These are phyloP conservation scores for Paecilomyces sp. DNA, from an alignment of 2,329 filamentous ascomycete species.

Conservation along the genomic window DNA sequence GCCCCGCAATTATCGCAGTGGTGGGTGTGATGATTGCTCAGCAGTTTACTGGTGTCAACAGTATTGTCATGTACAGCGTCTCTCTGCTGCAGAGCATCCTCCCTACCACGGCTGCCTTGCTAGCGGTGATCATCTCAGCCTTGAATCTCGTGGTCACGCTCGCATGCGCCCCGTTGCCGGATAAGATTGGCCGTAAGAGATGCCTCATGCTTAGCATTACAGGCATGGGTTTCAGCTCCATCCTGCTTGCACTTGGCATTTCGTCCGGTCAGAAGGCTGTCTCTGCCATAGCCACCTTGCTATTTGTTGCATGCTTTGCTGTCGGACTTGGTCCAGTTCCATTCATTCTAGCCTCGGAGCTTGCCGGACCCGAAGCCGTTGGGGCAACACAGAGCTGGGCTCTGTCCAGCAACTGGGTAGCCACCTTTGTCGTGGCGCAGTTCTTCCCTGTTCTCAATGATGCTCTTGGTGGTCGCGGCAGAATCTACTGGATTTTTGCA, in stretches of 20 bases:
- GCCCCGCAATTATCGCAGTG: constrained; percentile 71
- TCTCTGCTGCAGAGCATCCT: constrained; percentile 76
- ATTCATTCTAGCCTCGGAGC: constrained; percentile 86
- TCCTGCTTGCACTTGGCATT: constrained; percentile 75
- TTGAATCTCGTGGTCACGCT: constrained; percentile 81
- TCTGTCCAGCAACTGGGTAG: constrained; percentile 77
- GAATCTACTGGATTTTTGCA: constrained; percentile 89
- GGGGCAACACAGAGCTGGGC: constrained; percentile 87
- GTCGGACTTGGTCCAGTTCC: constrained; percentile 88
- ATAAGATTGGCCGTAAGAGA: constrained; percentile 78
- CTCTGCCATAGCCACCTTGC: constrained; percentile 71
- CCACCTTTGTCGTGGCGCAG: constrained; percentile 87
- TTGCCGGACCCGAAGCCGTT: constrained; percentile 84
- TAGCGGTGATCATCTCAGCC: constrained; percentile 81
- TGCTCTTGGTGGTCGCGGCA: constrained; percentile 67
- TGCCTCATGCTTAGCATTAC: constrained; percentile 76
- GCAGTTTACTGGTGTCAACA: constrained; percentile 91
- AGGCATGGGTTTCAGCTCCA: constrained; percentile 74
- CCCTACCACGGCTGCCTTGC: constrained; percentile 68
- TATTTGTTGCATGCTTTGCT: constrained; percentile 85
- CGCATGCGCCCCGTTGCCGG: constrained; percentile 73
- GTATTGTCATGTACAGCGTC: constrained; percentile 97
- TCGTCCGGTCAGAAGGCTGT: constrained; percentile 63
- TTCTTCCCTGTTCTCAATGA: constrained; percentile 88
- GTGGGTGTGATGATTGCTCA: constrained; percentile 88